Conservation (phyloP, 352 stramenopile genomes). For the Globisporangium splendens region DNA sequence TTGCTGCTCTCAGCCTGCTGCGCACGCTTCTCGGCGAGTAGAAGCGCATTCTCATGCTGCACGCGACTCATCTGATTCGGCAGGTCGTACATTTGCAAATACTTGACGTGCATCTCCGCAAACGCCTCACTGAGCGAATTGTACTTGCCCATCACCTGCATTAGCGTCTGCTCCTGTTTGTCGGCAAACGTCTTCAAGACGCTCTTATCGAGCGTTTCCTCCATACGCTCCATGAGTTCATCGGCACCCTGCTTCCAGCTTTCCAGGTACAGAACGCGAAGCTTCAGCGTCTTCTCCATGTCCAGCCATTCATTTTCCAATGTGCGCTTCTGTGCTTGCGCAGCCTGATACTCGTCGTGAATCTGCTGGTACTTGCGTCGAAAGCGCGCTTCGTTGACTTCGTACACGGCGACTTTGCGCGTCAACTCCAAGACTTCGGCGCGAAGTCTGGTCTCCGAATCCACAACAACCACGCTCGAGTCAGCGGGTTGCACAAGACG, state of each 20-base stretch:
- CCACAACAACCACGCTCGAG: not conserved
- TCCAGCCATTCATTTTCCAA: conserved; percentile 81
- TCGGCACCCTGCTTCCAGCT: conserved; percentile 83
- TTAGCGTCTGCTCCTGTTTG: conserved; percentile 28
- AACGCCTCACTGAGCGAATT: conserved; percentile 36
- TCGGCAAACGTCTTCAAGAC: conserved; percentile 48
- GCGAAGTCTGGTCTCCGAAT: conserved; percentile 37
- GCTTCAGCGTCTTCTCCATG: conserved; percentile 85
- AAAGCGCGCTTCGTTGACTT: conserved; percentile 80
- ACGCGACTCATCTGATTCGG: conserved; percentile 37
- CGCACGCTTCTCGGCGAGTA: conserved; percentile 33
- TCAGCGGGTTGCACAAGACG: conserved; percentile 37
- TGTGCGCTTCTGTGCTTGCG: conserved; percentile 24
- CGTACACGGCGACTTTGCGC: conserved; percentile 61
- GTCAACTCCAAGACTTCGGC: conserved; percentile 67
- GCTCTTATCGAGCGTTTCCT: conserved; percentile 57
- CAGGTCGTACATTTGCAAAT: conserved; percentile 44
- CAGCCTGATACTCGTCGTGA: conserved; percentile 36
- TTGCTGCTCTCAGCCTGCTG: no score
- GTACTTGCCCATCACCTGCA: conserved; percentile 36
- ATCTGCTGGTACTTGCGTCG: conserved; percentile 64
- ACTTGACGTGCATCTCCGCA: conserved; percentile 42
- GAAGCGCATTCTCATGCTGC: conserved; percentile 46
- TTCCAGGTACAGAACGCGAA: conserved; percentile 89
- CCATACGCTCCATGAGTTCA: conserved; percentile 58